Evolutionary conservation across 78 protist genomes (phyloP), one percentile per base, ranked within the genome.

Genomic region (Anaeramoeba ignava): DNA sequence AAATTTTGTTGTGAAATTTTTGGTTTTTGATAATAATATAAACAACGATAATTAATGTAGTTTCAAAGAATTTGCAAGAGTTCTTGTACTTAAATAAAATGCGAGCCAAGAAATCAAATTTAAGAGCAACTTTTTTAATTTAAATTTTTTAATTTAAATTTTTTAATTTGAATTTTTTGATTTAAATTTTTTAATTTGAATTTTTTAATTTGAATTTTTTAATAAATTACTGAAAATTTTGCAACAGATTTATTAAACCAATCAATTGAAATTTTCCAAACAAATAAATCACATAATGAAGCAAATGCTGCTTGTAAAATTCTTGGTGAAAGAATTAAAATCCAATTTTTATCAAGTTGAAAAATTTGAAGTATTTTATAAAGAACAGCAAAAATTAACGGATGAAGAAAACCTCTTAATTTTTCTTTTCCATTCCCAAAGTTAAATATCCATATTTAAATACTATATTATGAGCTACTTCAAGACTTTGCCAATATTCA

Each of bases 401-500:
- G 81, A 17, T 80, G 82, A 8, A 41, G 17, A 80, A 27, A 80
- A 40, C 82, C 42, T 17, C 82, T 8, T 8, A 80, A 17, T 8
- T n/a, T 8, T 17, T 23, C 33, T 40, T 8, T 23, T 80, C 82
- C 82, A 80, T 80, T 80, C 82, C 82, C 82, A 80, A n/a, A 23
- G 82, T 38, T 17, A 80, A 38, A 80, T 80, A 17, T 17, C 82
- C 82, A 80, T 80, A 38, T 8, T 17, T 17, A 80, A 23, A 80
- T 23, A 80, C 42, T 80, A 38, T 17, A 80, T 80, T 80, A 40
- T 80, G 42, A 8, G 81, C 82, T 80, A 80, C 42, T 80, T 80
- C 82, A 23, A 80, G 17, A 8, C 33, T 23, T 17, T 80, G 82
- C 40, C 42, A 80, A 17, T 80, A 80, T 17, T 80, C 82, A 17